Evolutionary conservation across 495 filamentous ascomycete species (phyloP).

Genomic region (Aspergillus bridgeri): DNA sequence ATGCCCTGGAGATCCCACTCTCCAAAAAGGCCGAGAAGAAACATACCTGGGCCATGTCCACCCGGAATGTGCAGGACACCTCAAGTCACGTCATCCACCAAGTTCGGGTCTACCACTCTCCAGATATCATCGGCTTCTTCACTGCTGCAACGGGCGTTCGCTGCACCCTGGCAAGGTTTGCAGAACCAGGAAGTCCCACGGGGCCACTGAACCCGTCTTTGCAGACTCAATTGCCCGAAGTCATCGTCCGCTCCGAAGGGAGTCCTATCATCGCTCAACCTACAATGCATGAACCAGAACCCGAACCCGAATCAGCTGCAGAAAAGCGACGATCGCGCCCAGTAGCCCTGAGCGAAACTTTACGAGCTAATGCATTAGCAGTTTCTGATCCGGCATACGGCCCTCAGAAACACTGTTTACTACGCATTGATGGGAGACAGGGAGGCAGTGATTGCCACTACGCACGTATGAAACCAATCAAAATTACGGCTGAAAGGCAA

Average conservation of each 20-base stretch:
- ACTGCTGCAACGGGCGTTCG: background rate
- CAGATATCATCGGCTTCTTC: conserved; percentile 1
- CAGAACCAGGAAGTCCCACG: background rate
- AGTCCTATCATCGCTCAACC: background rate
- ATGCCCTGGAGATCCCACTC: background rate
- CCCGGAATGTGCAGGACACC: background rate
- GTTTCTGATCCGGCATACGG: background rate
- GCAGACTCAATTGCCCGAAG: too few species aligned
- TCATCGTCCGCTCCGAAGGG: background rate
- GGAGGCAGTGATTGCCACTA: background rate
- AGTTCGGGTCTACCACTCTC: background rate
- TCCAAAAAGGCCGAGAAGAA: background rate
- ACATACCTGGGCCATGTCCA: background rate
- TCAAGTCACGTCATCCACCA: background rate
- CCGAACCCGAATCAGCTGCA: background rate
- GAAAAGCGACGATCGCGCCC: background rate
- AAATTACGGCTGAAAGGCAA: background rate
- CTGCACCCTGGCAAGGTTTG: conserved; percentile 1
- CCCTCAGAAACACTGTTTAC: background rate
- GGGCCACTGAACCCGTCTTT: background rate
- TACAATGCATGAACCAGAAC: background rate
- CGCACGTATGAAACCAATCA: background rate
- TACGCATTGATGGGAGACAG: background rate
- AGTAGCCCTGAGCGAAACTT: background rate
- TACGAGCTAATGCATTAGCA: background rate